These are phyloP conservation scores for Fusarium lyarnte DNA, from an alignment of 2,329 filamentous ascomycete species.

Conservation along the genomic window DNA sequence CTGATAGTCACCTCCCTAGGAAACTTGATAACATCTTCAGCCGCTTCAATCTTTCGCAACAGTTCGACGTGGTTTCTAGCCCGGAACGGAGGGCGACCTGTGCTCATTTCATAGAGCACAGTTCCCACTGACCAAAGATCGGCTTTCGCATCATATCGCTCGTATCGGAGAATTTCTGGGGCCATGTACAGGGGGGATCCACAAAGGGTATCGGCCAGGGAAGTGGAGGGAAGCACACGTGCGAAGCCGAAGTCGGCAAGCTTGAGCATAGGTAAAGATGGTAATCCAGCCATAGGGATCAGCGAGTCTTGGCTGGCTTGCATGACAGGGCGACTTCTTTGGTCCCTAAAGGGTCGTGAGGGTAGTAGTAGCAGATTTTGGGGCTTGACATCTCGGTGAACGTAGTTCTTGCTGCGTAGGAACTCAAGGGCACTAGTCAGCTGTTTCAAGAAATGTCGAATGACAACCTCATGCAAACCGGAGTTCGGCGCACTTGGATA, in stretches of 20 bases:
- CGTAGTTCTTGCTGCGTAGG: constrained; percentile 82
- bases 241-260: constrained; percentile 99
- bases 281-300: constrained; percentile 81
- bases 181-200: constrained; percentile 99
- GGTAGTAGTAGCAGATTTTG: constrained; percentile 94
- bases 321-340: constrained; percentile 68
- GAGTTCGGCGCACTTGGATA: constrained; percentile 86
- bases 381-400: constrained; percentile 97
- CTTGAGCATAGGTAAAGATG: constrained; percentile 93
- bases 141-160: constrained; percentile 96
- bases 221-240: constrained; percentile 87
- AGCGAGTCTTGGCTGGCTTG: constrained; percentile 81
- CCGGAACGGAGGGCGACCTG: constrained; percentile 87
- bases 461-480: constrained; percentile 96
- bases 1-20: constrained; percentile 76
- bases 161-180: constrained; percentile 94
- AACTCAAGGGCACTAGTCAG: constrained; percentile 92
- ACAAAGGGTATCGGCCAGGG: constrained; percentile 93
- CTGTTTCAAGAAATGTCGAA: constrained; percentile 95
- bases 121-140: constrained; percentile 98
- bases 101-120: constrained; percentile 94
- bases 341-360: constrained; percentile 74
- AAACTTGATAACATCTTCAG: constrained; percentile 87
- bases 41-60: constrained; percentile 88
- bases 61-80: constrained; percentile 95